Evolutionary conservation across 257 asterid species (phyloP).

Genomic region (Nicotiana tabacum): DNA sequence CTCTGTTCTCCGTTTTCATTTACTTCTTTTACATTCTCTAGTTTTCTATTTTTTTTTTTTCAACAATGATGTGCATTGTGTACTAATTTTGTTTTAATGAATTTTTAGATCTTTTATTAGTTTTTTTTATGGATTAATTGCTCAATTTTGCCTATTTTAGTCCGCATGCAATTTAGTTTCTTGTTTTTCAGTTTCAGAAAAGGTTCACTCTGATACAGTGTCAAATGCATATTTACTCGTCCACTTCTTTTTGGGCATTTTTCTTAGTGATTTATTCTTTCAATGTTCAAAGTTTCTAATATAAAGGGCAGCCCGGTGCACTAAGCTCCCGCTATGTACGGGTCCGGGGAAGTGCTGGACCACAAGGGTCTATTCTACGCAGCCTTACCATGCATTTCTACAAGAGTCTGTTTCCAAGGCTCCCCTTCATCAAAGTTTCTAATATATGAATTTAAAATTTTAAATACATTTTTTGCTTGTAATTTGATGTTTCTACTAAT

Average conservation of each 20-base stretch:
- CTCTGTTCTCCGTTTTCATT: not conserved
- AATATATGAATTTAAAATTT: not conserved
- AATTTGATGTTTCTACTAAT: not conserved
- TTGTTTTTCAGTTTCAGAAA: not conserved
- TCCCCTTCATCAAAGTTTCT: not conserved
- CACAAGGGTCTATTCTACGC: too few relatives aligned
- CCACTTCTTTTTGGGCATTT: not conserved
- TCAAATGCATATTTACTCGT: not conserved
- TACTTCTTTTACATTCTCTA: not conserved
- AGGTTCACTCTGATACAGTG: not conserved
- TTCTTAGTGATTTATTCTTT: not conserved
- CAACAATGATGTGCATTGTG: not conserved
- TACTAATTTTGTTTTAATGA: not conserved
- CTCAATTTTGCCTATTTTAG: not conserved
- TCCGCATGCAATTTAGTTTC: not conserved
- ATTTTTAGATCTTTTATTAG: not conserved
- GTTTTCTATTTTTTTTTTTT: not conserved
- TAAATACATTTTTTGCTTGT: not conserved
- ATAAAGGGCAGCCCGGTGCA: too few relatives aligned
- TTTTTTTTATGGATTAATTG: not conserved
- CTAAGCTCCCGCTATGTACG: too few relatives aligned
- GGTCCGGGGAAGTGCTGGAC: too few relatives aligned
- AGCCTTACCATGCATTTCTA: too few relatives aligned
- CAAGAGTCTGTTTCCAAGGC: too few relatives aligned
- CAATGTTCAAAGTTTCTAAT: not conserved